A percentile compares a stretch with the other conserved stretches of the same genome.
phyloP scores from a whole-genome alignment of 129 eudicot species.

The Dittrichia graveolens region DNA sequence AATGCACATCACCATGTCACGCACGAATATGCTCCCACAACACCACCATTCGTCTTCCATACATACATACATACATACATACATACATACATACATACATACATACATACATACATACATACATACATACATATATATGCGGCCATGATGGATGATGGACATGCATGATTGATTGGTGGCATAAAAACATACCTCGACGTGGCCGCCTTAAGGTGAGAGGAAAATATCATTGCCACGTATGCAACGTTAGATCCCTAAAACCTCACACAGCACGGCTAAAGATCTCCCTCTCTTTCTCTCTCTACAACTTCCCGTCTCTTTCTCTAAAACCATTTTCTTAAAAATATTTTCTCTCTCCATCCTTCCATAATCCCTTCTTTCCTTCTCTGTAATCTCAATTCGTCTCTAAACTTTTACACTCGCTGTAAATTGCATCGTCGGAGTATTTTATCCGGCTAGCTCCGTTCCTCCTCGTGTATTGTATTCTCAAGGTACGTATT shows the following conservation, averaged over 20 bases:
- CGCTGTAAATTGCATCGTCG: slow-evolving; percentile 12
- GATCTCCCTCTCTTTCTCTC: slow-evolving; percentile 19
- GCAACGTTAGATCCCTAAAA: slow-evolving; percentile 24
- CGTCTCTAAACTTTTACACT: slow-evolving; percentile 13
- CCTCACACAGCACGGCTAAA: slow-evolving; percentile 27
- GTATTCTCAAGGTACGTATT: neutral
- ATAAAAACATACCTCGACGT: slow-evolving; percentile 17
- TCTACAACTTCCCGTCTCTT: neutral
- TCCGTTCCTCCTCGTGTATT: neutral
- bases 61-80: too few species aligned
- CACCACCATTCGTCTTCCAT: too few species aligned
- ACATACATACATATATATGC: too few species aligned
- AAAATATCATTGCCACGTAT: slow-evolving; percentile 39
- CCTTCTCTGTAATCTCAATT: slow-evolving; percentile 13
- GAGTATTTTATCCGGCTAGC: neutral
- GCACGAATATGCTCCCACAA: too few species aligned
- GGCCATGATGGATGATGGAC: too few species aligned
- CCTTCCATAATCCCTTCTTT: neutral
- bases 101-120: too few species aligned
- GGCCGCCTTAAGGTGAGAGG: slow-evolving; percentile 30
- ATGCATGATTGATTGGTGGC: neutral
- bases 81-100: too few species aligned
- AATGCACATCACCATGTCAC: too few species aligned
- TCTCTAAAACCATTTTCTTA: slow-evolving; percentile 2
- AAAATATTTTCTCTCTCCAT: slow-evolving; percentile 11